Percentiles rank a stretch among this genome's conserved stretches.
These are phyloP conservation scores for Geotrichum histeridarum DNA, from an alignment of 1,139 yeast genomes.

Conservation along the genomic window DNA sequence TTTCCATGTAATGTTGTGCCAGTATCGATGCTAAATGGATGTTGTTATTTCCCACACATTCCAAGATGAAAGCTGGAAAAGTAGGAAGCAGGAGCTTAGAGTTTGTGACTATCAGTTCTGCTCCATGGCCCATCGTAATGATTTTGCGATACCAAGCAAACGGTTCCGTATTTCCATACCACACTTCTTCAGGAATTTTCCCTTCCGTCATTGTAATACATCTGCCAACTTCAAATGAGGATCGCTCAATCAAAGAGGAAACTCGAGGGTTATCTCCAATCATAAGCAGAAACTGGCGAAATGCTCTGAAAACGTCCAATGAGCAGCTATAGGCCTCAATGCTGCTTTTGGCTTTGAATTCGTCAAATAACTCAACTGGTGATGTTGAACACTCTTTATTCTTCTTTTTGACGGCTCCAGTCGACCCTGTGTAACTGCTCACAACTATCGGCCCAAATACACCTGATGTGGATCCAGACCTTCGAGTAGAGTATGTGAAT, in stretches of 20 bases:
- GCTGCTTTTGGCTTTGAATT: slow-evolving; percentile 5
- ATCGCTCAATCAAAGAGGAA: slow-evolving; percentile 1
- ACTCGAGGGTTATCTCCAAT: not conserved
- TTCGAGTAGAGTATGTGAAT: slow-evolving; percentile 1
- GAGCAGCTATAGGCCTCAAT: slow-evolving; percentile 10
- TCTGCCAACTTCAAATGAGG: slow-evolving; percentile 14
- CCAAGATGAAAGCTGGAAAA: slow-evolving; percentile 4
- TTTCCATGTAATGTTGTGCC: not conserved
- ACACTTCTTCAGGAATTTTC: slow-evolving; percentile 5
- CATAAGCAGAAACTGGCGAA: slow-evolving; percentile 10
- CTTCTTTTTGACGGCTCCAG: not conserved
- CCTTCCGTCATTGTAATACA: slow-evolving; percentile 4
- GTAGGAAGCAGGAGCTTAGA: not conserved
- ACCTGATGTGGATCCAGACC: not conserved
- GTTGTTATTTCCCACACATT: slow-evolving; percentile 2
- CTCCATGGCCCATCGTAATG: slow-evolving; percentile 9
- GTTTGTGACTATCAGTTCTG: not conserved
- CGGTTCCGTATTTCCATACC: slow-evolving; percentile 14
- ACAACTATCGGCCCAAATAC: slow-evolving; percentile 3
- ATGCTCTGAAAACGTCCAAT: slow-evolving; percentile 4
- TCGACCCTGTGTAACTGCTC: not conserved
- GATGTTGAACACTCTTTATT: not conserved
- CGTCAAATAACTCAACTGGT: slow-evolving; percentile 2
- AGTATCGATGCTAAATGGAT: not conserved
- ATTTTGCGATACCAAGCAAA: slow-evolving; percentile 1